phyloP scores from a whole-genome alignment of 106 monocot species.

The Dendrobium catenatum region DNA sequence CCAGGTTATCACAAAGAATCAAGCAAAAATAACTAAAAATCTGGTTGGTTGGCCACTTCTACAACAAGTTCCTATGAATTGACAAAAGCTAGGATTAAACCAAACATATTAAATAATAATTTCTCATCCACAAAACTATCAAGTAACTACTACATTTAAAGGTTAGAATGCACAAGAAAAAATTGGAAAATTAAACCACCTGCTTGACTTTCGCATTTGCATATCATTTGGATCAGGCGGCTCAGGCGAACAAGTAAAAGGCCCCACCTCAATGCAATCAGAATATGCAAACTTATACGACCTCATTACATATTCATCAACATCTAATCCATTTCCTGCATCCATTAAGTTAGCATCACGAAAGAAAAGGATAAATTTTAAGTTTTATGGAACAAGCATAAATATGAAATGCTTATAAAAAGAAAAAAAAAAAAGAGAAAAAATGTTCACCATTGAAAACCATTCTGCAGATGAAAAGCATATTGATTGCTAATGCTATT shows the following conservation, averaged over 20 bases:
- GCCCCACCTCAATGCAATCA: constrained; percentile 94
- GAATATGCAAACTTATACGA: constrained; percentile 96
- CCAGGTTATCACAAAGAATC: constrained; percentile 3
- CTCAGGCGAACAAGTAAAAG: constrained; percentile 73
- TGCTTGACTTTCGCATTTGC: constrained; percentile 64
- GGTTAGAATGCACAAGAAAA: background rate
- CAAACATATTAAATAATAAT: background rate
- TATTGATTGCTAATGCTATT: constrained; percentile 85
- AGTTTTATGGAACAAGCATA: background rate
- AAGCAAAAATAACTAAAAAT: constrained; percentile 10
- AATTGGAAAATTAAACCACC: constrained; percentile 24
- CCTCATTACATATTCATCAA: constrained; percentile 91
- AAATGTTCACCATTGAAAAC: constrained; percentile 74
- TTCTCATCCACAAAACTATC: background rate
- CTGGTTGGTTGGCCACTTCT: background rate
- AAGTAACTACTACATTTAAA: background rate
- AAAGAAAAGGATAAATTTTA: background rate
- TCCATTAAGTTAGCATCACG: background rate
- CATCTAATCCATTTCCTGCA: constrained; percentile 84
- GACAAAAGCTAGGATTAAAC: background rate
- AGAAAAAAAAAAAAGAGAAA: background rate
- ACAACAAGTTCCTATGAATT: background rate
- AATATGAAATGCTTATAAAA: background rate
- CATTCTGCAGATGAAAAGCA: constrained; percentile 95
- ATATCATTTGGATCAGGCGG: constrained; percentile 85